These are phyloP conservation scores for Auxenochlorella protothecoides DNA, from an alignment of 139 green algal genomes.

Conservation along the genomic window DNA sequence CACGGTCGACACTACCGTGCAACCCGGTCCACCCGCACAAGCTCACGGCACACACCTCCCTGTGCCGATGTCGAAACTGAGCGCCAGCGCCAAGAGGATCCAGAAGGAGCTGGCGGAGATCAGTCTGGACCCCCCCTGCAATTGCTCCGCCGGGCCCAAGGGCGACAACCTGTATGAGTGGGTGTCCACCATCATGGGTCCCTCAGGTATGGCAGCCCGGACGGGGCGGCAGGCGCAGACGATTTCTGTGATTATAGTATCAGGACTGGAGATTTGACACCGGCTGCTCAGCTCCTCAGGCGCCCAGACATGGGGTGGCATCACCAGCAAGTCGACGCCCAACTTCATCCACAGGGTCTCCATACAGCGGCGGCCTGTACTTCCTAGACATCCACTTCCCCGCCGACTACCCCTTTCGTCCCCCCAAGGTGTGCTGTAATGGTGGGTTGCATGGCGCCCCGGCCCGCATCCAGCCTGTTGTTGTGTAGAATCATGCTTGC, in stretches of 20 bases:
- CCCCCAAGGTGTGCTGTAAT: constrained; percentile 61
- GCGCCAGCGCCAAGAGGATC: constrained; percentile 53
- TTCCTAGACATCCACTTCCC: constrained; percentile 95
- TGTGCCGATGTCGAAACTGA: constrained; percentile 17
- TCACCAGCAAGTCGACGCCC: too few relatives aligned
- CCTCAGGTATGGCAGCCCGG: constrained; percentile 41
- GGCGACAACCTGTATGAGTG: constrained; percentile 98
- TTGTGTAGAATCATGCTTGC: background rate
- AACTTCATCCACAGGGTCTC: constrained; percentile 48
- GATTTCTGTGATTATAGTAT: too few relatives aligned
- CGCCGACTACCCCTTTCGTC: constrained; percentile 92
- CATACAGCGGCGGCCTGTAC: constrained; percentile 84
- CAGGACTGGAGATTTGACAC: too few relatives aligned
- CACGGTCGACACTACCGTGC: too few relatives aligned
- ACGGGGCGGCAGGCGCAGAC: too few relatives aligned
- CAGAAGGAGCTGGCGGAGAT: constrained; percentile 96
- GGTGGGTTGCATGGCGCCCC: background rate
- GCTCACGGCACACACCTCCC: background rate
- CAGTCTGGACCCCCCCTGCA: constrained; percentile 77
- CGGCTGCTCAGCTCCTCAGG: too few relatives aligned
- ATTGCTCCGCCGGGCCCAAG: constrained; percentile 91
- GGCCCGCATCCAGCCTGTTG: background rate
- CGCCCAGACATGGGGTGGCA: too few relatives aligned
- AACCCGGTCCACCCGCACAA: too few relatives aligned
- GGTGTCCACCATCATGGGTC: constrained; percentile 89